phyloP scores from a whole-genome alignment of 106 monocot genomes.

The Allium cepa region DNA sequence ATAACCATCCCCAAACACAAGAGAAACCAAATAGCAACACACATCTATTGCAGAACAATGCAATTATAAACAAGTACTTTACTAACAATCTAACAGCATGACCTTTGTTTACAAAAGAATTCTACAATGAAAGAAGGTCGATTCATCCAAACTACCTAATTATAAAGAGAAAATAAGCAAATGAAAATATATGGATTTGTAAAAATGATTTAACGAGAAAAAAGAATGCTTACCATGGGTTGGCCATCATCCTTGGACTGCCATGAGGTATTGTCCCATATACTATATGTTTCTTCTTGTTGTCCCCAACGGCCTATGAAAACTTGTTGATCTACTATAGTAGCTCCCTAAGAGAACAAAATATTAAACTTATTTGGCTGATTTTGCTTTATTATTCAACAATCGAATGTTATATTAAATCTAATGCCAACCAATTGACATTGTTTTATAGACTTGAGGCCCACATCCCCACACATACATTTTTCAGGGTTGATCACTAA shows the following conservation, averaged over 20 bases:
- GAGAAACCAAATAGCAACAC: too few relatives aligned
- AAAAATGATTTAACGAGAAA: background rate
- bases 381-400: background rate
- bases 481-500: too few relatives aligned
- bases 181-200: background rate
- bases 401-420: too few relatives aligned
- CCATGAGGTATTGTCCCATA: conserved; percentile 67
- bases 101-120: too few relatives aligned
- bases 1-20: too few relatives aligned
- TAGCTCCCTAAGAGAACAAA: conserved; percentile 71
- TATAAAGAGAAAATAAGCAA: background rate
- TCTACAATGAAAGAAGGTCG: too few relatives aligned
- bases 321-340: conserved; percentile 84
- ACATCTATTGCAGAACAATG: too few relatives aligned
- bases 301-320: conserved; percentile 83
- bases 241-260: conserved; percentile 29
- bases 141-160: background rate
- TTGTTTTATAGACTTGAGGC: too few relatives aligned
- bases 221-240: conserved; percentile 31
- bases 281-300: conserved; percentile 39
- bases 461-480: too few relatives aligned
- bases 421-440: too few relatives aligned
- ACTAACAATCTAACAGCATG: too few relatives aligned
- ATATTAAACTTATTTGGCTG: background rate
- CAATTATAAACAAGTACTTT: too few relatives aligned